Percentiles rank a stretch among this genome's conserved stretches.
phyloP scores from a whole-genome alignment of 306 rosid species.

The Hylodesmum podocarpum region DNA sequence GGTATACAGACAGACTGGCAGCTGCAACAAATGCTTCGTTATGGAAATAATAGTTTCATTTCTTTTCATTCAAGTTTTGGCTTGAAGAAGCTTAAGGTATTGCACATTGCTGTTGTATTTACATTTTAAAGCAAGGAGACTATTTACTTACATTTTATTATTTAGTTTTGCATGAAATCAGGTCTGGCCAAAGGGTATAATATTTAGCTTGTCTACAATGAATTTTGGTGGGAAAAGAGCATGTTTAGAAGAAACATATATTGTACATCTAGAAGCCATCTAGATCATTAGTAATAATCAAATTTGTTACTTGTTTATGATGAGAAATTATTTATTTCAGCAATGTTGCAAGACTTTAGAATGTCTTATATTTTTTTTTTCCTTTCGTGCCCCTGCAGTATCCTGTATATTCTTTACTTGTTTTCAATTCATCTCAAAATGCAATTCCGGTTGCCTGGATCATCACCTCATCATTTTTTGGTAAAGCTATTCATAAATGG shows the following conservation, averaged over 20 bases:
- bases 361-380: constrained; percentile 10
- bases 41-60: constrained; percentile 57
- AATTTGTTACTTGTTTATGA: neutral
- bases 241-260: neutral
- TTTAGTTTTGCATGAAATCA: neutral
- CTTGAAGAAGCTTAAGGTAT: constrained; percentile 70
- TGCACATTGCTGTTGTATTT: neutral
- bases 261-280: neutral
- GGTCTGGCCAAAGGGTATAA: neutral
- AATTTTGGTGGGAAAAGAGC: neutral
- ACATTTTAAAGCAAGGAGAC: constrained; percentile 16
- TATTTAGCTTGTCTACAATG: neutral
- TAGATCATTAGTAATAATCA: neutral
- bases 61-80: constrained; percentile 69
- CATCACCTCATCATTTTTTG: constrained; percentile 55
- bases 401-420: constrained; percentile 69
- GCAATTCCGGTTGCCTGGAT: constrained; percentile 91
- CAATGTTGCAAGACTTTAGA: neutral
- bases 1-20: constrained; percentile 92
- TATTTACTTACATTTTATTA: neutral
- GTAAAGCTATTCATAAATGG: constrained; percentile 69
- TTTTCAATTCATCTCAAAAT: constrained; percentile 67
- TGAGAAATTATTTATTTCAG: constrained; percentile 1
- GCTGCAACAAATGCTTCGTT: constrained; percentile 71
- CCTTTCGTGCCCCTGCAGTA: constrained; percentile 48